These are phyloP conservation scores for Mycena crocata DNA, from an alignment of 768 basidiomycete species.

Conservation along the genomic window DNA sequence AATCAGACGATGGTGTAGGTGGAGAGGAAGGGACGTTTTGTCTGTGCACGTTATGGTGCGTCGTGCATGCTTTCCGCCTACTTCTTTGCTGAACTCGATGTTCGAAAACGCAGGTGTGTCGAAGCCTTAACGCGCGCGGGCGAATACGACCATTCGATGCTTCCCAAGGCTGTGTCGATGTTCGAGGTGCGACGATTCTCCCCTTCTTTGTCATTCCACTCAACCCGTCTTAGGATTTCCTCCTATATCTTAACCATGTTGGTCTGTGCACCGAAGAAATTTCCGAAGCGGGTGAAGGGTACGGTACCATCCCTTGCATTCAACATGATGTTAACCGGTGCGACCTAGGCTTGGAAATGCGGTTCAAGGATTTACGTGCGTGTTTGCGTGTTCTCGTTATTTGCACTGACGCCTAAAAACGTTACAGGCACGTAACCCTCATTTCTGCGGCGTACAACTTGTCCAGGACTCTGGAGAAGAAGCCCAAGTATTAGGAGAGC, in stretches of 20 bases:
- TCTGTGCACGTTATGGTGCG: slow-evolving; percentile 84
- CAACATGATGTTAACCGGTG: slow-evolving; percentile 13
- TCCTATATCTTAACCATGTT: slow-evolving; percentile 88
- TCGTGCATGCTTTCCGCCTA: slow-evolving; percentile 9
- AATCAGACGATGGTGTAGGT: slow-evolving; percentile 93
- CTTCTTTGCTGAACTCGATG: background rate
- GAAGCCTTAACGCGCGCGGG: slow-evolving; percentile 93
- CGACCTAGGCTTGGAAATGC: slow-evolving; percentile 79
- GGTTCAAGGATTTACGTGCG: slow-evolving; percentile 91
- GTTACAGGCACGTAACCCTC: slow-evolving; percentile 79
- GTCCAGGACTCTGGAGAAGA: slow-evolving; percentile 65
- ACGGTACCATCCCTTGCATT: slow-evolving; percentile 32
- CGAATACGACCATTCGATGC: slow-evolving; percentile 74
- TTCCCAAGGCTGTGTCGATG: slow-evolving; percentile 82
- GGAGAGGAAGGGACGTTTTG: slow-evolving; percentile 97
- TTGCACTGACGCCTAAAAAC: slow-evolving; percentile 6
- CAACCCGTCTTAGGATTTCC: slow-evolving; percentile 65
- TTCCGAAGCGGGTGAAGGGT: slow-evolving; percentile 88
- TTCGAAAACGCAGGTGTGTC: slow-evolving; percentile 67
- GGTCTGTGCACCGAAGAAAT: slow-evolving; percentile 90
- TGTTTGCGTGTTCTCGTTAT: slow-evolving; percentile 25
- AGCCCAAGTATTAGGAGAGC: slow-evolving; percentile 8
- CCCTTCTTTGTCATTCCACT: background rate
- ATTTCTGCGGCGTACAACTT: slow-evolving; percentile 89
- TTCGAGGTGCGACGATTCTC: slow-evolving; percentile 73